Base-by-base conservation (phyloP, 2,329 filamentous ascomycete species). In the Fusarium metavorans region DNA sequence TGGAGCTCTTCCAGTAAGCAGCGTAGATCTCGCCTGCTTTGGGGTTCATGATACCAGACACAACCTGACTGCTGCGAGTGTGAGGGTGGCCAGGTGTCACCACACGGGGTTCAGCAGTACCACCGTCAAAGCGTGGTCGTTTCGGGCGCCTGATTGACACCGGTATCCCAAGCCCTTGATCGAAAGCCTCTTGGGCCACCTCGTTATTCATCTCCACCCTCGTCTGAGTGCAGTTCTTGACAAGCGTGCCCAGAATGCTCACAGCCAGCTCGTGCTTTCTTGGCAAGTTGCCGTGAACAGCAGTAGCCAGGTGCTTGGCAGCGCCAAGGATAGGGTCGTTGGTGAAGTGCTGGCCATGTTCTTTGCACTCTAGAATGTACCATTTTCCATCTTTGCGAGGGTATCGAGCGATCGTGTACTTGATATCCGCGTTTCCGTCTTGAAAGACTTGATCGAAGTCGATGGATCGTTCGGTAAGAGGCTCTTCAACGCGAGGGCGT, bases 331-430 rank as follows among this genome's bases (percentile, higher is more conserved):
- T 6, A 0, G 73, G 65, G 3, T 45, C 23, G 6, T 27, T 67
- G 2, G 4, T 30, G 7, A 76, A 76, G 2, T 50, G 45, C 11
- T 27, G 58, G 0, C 27, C 5, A 2, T 67, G 63, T 3, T 66
- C 11, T 1, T 59, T 25, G 5, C 73, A 76, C 27, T 67, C 58
- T 0, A 74, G 13, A 1, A 76, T 72, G 23, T 76, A 76, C 61
- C 68, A 76, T 0, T 7, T 2, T 0, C 32, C 65, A 1, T 16
- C 18, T 14, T 14, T 23, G 3, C 7, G 10, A 11, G 67, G 67
- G 1, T 58, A 67, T 0, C 25, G 11, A 3, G 50, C 35, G 0
- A 76, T 76, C 0, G 48, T 32, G 10, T 72, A 68, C 4, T 62
- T 67, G 2, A 18, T 20, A 1, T 16, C 1, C 2, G 74, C 68